Evolutionary conservation across 768 basidiomycete species (phyloP), one percentile per base, ranked within the genome.

Genomic region (Auricularia cornea): DNA sequence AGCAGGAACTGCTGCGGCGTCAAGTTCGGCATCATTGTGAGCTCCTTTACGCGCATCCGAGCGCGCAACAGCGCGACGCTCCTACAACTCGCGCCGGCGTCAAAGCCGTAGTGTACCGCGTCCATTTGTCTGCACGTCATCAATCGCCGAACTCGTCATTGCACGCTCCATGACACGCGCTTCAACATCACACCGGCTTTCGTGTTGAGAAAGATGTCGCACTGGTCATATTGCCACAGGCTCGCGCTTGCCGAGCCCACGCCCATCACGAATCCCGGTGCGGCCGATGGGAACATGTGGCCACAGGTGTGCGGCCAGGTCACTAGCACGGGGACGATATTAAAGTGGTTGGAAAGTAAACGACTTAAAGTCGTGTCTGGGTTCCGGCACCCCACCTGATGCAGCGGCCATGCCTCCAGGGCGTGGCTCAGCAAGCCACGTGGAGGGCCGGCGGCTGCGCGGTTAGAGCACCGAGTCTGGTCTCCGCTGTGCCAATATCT

Each of bases 121-220:
- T 89, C n/a, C 84, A 2, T 86, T 87, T 26, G 75, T 70, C 40
- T 90, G 86, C 70, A 98, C 95, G 68, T 99, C 94, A 67, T 96
- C 87, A 3, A 94, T 97, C 97, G 5, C 97, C 97, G 72, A 98
- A 95, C 75, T 98, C 95, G 70, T 98, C 98, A 75, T 94, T 94
- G 71, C 92, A 88, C 0, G 97, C 90, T 28, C 88, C 86, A 60
- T 74, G 78, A 78, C 11, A 88, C 80, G 88, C 92, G 93, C 26
- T 69, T 76, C 96, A 96, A 99, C 4, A 84, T 84, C 16, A 94
- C 68, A 1, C 97, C 97, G 0, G 88, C 94, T 69, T 99, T 92
- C 0, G 81, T 88, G 68, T 92, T 95, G 64, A 98, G 72, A 79
- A 97, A 99, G 0, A 95, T 98, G 69, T 97, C 93, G 69, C 90